These are phyloP conservation scores for Exobasidium rhododendri DNA, from an alignment of 1,284 basidiomycete genomes.

Conservation along the genomic window DNA sequence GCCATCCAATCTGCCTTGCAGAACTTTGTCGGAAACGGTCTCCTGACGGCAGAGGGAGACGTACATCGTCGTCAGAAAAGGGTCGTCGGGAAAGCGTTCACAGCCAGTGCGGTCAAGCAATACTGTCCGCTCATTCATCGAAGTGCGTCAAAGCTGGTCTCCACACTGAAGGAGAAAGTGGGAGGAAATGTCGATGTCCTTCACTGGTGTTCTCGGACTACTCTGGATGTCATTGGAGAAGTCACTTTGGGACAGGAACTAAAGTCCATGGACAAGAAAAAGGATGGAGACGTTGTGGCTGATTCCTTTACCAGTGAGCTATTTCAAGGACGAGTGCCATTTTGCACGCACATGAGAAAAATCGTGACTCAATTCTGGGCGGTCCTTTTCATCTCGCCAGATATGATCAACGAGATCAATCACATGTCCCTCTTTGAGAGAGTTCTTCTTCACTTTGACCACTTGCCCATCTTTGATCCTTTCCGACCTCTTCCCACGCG, in stretches of 20 bases:
- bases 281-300: conserved; percentile 12
- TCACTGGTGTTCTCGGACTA: conserved; percentile 18
- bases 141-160: not conserved
- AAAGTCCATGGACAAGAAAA: conserved; percentile 15
- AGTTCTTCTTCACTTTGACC: conserved; percentile 15
- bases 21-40: no score
- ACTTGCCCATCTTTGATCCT: conserved; percentile 16
- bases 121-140: not conserved
- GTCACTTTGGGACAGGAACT: conserved; percentile 21
- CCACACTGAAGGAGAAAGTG: not conserved
- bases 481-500: conserved; percentile 11
- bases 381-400: not conserved
- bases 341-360: no score
- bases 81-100: conserved; percentile 11
- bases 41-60: conserved; percentile 16
- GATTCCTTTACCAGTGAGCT: conserved; percentile 12
- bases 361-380: not conserved
- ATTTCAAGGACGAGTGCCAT: not conserved
- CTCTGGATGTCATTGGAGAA: conserved; percentile 27
- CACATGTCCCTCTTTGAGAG: conserved; percentile 12
- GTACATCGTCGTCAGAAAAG: conserved; percentile 21
- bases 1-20: no score
- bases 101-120: not conserved
- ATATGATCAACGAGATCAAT: conserved; percentile 8
- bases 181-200: conserved; percentile 14